Evolutionary conservation across 305 asterid genomes (phyloP).

Genomic region (Nicotiana rustica): DNA sequence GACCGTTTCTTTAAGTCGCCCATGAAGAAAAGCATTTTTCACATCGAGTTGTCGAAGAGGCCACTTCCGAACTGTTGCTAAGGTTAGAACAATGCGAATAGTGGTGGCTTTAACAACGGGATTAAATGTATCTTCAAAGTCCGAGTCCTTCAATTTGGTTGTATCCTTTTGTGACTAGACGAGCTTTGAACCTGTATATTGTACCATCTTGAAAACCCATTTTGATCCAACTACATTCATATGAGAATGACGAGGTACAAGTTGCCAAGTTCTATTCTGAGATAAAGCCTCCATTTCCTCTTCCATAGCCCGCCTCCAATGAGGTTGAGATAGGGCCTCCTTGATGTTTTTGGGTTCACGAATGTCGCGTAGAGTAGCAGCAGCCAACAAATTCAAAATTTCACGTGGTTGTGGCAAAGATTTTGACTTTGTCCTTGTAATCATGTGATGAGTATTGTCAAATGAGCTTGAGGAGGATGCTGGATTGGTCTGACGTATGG

Average conservation of each 20-base stretch:
- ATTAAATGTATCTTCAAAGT: neutral
- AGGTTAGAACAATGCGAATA: neutral
- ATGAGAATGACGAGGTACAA: neutral
- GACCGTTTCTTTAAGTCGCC: neutral
- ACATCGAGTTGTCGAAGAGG: neutral
- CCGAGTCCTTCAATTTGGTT: neutral
- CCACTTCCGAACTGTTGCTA: neutral
- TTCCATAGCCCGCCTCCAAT: neutral
- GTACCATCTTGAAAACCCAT: neutral
- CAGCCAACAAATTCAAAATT: neutral
- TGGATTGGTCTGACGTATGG: too few relatives aligned
- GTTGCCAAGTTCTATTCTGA: neutral
- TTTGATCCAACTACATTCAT: constrained; percentile 31
- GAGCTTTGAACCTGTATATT: neutral
- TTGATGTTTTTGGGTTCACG: neutral
- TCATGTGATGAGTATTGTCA: neutral
- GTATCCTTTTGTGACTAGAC: neutral
- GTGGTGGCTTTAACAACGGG: neutral
- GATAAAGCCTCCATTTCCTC: constrained; percentile 1
- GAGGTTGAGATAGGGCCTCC: neutral
- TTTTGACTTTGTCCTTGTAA: neutral
- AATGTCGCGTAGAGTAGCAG: neutral
- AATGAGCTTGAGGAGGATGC: too few relatives aligned
- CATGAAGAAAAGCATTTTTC: neutral
- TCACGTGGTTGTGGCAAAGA: neutral